A percentile compares a stretch with the other conserved stretches of the same genome.
Conservation (phyloP, 2,329 filamentous ascomycete species). For the Ophiostoma himal-ulmi region DNA sequence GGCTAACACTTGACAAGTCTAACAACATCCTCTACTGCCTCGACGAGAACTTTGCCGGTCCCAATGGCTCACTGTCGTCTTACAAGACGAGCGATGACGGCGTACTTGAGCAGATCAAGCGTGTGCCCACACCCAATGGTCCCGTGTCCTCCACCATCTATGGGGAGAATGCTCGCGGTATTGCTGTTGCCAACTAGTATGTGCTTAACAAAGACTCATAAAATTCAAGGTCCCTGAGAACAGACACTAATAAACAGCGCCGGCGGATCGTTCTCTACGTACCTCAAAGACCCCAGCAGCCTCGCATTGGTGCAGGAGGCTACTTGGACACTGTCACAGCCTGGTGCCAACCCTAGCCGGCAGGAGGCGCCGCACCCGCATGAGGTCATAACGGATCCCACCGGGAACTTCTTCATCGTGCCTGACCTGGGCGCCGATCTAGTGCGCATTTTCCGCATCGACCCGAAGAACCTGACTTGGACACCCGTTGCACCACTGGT, state of each 20-base stretch:
- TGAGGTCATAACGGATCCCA: conserved; percentile 60
- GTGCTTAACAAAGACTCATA: conserved; percentile 26
- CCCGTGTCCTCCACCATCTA: conserved; percentile 43
- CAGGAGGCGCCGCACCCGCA: conserved; percentile 59
- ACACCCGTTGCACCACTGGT: conserved; percentile 39
- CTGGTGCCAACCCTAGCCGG: conserved; percentile 39
- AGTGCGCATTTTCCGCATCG: conserved; percentile 51
- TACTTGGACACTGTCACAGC: conserved; percentile 37
- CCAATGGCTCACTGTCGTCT: conserved; percentile 45
- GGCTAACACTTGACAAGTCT: conserved; percentile 51
- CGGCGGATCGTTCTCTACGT: conserved; percentile 42
- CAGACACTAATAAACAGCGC: background rate
- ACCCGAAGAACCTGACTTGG: conserved; percentile 42
- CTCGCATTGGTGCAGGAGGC: conserved; percentile 37
- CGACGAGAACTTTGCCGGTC: conserved; percentile 48
- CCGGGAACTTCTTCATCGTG: conserved; percentile 54
- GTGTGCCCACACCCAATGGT: conserved; percentile 35
- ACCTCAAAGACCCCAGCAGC: conserved; percentile 36
- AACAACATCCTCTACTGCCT: conserved; percentile 52
- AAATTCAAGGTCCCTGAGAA: background rate
- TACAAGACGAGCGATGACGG: conserved; percentile 38
- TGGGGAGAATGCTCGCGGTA: conserved; percentile 37
- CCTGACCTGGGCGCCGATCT: conserved; percentile 63
- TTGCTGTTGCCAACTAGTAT: conserved; percentile 44
- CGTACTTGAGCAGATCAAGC: conserved; percentile 36